Evolutionary conservation across 1,139 yeast genomes (phyloP).

Genomic region (Insectozyma bohioensis): DNA sequence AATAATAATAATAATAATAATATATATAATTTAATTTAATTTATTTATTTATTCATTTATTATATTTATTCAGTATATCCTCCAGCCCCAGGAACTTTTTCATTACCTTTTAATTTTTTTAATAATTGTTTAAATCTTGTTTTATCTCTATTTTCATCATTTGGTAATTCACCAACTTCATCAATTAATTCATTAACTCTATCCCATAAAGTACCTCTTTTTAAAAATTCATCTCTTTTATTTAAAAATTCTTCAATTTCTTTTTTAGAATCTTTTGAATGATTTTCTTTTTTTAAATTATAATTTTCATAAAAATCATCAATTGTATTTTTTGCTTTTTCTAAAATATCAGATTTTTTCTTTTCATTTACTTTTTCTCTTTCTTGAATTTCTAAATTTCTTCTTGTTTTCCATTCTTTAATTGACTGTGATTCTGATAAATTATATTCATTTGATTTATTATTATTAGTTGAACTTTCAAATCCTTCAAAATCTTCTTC

Average conservation of each 20-base stretch:
- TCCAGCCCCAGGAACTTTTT: constrained; percentile 65
- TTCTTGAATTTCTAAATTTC: constrained; percentile 76
- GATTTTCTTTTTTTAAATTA: constrained; percentile 78
- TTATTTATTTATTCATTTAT: too few relatives aligned
- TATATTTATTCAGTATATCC: constrained; percentile 27
- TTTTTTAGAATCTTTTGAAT: constrained; percentile 59
- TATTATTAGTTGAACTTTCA: constrained; percentile 14
- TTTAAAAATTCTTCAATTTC: constrained; percentile 73
- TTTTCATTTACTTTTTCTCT: constrained; percentile 73
- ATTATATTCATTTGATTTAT: too few relatives aligned
- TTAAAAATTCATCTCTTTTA: constrained; percentile 77
- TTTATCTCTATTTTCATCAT: constrained; percentile 58
- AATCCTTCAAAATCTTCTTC: constrained; percentile 31
- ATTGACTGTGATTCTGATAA: constrained; percentile 56
- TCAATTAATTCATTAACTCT: constrained; percentile 56
- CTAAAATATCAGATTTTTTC: constrained; percentile 67
- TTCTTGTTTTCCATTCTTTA: constrained; percentile 81
- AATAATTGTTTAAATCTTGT: constrained; percentile 69
- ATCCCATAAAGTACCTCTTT: constrained; percentile 86
- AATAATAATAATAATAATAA: constrained; percentile 1
- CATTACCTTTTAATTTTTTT: constrained; percentile 64
- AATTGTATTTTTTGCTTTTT: constrained; percentile 80
- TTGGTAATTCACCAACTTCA: constrained; percentile 42
- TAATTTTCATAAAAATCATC: constrained; percentile 95
- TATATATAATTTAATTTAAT: constrained; percentile 1